phyloP scores from a whole-genome alignment of 495 filamentous ascomycete genomes.

The Acidomyces sp. region DNA sequence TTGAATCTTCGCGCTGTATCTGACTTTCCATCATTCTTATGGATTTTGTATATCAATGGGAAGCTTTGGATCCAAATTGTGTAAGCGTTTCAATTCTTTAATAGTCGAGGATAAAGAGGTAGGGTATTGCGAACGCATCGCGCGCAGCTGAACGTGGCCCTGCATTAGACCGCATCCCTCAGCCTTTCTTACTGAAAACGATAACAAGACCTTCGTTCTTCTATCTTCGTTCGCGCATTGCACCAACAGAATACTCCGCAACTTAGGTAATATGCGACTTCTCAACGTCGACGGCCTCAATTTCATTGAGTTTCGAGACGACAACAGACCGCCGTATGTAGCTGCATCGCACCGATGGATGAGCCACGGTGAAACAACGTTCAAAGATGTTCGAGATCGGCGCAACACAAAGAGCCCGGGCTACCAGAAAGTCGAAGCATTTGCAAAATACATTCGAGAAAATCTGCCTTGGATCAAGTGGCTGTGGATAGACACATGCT shows the following conservation, averaged over 20 bases:
- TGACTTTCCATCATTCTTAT: too few species aligned
- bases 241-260: background rate
- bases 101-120: too few species aligned
- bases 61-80: too few species aligned
- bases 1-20: too few species aligned
- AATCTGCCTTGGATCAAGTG: background rate
- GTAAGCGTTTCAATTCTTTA: too few species aligned
- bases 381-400: constrained; percentile 2
- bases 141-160: too few species aligned
- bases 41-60: too few species aligned
- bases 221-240: background rate
- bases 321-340: constrained; percentile 6
- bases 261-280: constrained; percentile 9
- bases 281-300: constrained; percentile 7
- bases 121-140: too few species aligned
- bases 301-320: constrained; percentile 7
- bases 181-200: too few species aligned
- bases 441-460: constrained; percentile 1
- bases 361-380: constrained; percentile 2
- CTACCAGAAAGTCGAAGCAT: constrained; percentile 9
- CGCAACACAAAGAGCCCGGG: constrained; percentile 1
- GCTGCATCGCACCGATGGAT: constrained; percentile 9
- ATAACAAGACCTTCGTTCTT: background rate
- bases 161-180: too few species aligned
- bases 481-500: constrained; percentile 21